Percentiles rank a stretch among this genome's conserved stretches.
phyloP scores from a whole-genome alignment of 208 protist species.

The Zelonia costaricensis region DNA sequence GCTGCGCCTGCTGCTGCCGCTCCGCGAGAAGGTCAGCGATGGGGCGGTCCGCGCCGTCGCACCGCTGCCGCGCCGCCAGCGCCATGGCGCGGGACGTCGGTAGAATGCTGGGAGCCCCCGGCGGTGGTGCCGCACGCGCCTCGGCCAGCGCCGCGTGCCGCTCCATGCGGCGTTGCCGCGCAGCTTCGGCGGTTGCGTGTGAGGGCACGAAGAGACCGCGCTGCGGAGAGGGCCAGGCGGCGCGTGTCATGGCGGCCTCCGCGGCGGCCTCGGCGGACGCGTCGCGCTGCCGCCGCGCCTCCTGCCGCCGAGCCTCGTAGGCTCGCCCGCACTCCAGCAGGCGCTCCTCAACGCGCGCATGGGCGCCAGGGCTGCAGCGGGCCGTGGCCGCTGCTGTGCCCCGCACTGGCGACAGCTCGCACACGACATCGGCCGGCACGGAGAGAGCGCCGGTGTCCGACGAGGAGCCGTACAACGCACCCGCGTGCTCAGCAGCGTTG shows the following conservation, averaged over 20 bases:
- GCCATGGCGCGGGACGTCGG: conserved; percentile 28
- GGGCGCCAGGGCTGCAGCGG: neutral
- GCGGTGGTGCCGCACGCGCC: neutral
- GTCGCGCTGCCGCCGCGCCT: conserved; percentile 8
- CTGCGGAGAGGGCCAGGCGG: neutral
- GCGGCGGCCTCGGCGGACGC: neutral
- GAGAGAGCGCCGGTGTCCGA: neutral
- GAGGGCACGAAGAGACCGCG: conserved; percentile 12
- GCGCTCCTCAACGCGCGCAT: conserved; percentile 40
- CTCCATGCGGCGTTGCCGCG: conserved; percentile 18
- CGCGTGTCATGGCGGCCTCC: neutral
- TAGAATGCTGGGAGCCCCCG: conserved; percentile 17
- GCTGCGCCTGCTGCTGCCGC: conserved; percentile 20
- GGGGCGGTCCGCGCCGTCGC: conserved; percentile 8
- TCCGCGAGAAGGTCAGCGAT: conserved; percentile 20
- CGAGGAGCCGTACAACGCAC: too few relatives aligned
- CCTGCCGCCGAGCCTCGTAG: conserved; percentile 16
- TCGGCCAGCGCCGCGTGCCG: conserved; percentile 1
- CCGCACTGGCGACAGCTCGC: conserved; percentile 38
- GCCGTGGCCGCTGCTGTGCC: too few relatives aligned
- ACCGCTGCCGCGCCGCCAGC: conserved; percentile 9
- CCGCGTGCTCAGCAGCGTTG: neutral
- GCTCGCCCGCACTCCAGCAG: conserved; percentile 42
- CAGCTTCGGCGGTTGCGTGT: conserved; percentile 17
- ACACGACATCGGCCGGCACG: conserved; percentile 12